Evolutionary conservation across 2,329 filamentous ascomycete genomes (phyloP), one percentile per base, ranked within the genome.

Genomic region (Stachybotrys chlorohalonatus): DNA sequence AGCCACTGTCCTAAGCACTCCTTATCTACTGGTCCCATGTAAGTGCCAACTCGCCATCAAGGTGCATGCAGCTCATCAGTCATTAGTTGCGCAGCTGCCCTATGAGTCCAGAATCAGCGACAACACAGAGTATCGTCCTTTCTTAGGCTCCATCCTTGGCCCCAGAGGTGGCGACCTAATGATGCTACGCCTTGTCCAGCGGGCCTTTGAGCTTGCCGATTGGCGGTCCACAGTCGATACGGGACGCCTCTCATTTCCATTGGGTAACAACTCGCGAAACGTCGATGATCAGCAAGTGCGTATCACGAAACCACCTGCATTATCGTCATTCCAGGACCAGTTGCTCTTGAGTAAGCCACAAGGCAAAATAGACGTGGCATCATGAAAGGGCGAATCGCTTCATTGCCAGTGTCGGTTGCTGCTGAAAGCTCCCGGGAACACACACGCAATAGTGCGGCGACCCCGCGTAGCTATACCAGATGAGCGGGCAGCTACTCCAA

Each of bases 1-100:
- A 31, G 60, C 66, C 16, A 55, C 63, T 1, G 52, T 70, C 7
- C 60, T 73, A 31, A 63, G 62, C 31, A 54, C 59, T 32, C 68
- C 70, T 1, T 59, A 70, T 31, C 57, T 73, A 6, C 57, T 66
- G 7, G 60, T 68, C 13, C 70, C 70, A 36, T 68, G 70, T 72
- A 62, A 63, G 70, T 64, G 36, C 1, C 53, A 16, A 3, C 7
- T 15, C 54, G 63, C 52, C 47, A 47, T 55, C 36, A 42, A 42
- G 24, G 36, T 42, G 36, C 36, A 42, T 42, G 13, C 36, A 42
- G 36, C 36, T 42, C 36, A 42, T 42, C 36, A 31, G 8, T 53
- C 15, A 45, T 31, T 30, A 68, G 68, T 71, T 45, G 61, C 61
- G 0, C 66, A 72, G 52, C 49, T 64, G 7, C 58, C 66, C 1